Evolutionary conservation across 75 land plant genomes (phyloP), one percentile per base, ranked within the genome.

Genomic region (Sequoia sempervirens): DNA sequence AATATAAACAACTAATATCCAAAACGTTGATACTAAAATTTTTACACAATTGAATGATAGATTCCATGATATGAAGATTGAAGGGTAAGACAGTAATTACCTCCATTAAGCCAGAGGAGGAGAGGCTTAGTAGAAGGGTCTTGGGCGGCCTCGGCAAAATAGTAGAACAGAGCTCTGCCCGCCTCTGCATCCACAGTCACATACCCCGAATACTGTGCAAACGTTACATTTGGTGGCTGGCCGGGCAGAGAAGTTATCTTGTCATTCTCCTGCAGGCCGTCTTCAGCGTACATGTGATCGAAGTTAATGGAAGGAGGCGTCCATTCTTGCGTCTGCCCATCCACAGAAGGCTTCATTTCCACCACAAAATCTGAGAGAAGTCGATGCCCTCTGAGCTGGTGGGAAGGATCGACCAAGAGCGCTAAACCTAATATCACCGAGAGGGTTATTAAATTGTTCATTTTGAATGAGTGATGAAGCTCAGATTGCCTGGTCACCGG

Each of bases 91-190:
- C 53, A 12, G 2, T 13, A 18, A 4, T 1, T 74, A 91, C 92
- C 92, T 89, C 92, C 92, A 85, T 89, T 91, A 3, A 91, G 84
- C 92, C 92, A 91, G 20, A 91, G 79, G 23, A 86, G 80, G 5
- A 91, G 86, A 30, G 93, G 93, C 30, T 89, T 89, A 36, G 86
- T 56, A 14, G 85, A 73, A n/a, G 92, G 81, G 41, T 88, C 82
- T 1, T 79, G 76, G 26, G 85, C 70, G 2, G 93, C 87, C 85
- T 93, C 95, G 3, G 87, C 92, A 41, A 93, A 90, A 54, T 91
- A 93, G 86, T 90, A 90, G 75, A 90, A 90, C 23, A 50, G 53
- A 50, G 53, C 53, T 50, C 53, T 50, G 10, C 50, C 50, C 12
- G 50, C 50, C 50, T 46, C 0, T 46, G 50, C 0, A 46, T 46